Evolutionary conservation across 2,329 filamentous ascomycete genomes (phyloP), one percentile per base, ranked within the genome.

Genomic region (Diplodia corticola): DNA sequence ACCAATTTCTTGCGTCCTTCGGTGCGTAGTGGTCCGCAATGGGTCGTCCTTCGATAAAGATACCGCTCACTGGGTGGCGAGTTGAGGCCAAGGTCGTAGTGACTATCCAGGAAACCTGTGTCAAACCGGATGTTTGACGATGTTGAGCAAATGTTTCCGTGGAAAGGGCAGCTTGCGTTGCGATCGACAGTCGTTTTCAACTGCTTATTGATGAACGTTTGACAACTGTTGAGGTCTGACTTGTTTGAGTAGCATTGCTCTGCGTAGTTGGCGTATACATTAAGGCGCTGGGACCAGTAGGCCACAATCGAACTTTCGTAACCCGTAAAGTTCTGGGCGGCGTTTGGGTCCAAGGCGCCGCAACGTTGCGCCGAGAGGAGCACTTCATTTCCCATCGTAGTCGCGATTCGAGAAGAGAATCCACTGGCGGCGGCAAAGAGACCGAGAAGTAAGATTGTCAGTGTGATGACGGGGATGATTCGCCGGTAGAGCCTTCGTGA

Each of bases 321-420:
- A 4, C 28, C 6, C 28, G 28, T 28, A 28, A 28, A 28, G 28
- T 28, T 28, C 28, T 28, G 28, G 28, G 6, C 28, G 6, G 28
- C 6, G 28, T 28, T 28, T 3, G 28, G 28, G 28, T 28, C 28
- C 28, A 28, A 28, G 28, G 4, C 6, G 6, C 28, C 28, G 28
- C 28, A 28, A 28, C 28, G 28, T 28, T 28, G 28, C 28, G 28
- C 28, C 28, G 28, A 28, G 28, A 28, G 28, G 28, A 67, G 59
- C 2, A 67, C 67, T 15, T 67, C 64, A 2, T 64, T 37, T 7
- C 67, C 67, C 12, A 40, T 26, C 1, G 44, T 13, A 5, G 50
- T 53, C 9, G 67, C 46, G 3, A 68, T 65, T n/a, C 46, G 33
- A 15, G 67, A 67, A 6, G 67, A 67, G 28, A 69, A 57, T 3